Percentiles rank a stretch among this genome's conserved stretches.
Conservation (phyloP, 2,329 filamentous ascomycete genomes). For the Thelonectria rubi region DNA sequence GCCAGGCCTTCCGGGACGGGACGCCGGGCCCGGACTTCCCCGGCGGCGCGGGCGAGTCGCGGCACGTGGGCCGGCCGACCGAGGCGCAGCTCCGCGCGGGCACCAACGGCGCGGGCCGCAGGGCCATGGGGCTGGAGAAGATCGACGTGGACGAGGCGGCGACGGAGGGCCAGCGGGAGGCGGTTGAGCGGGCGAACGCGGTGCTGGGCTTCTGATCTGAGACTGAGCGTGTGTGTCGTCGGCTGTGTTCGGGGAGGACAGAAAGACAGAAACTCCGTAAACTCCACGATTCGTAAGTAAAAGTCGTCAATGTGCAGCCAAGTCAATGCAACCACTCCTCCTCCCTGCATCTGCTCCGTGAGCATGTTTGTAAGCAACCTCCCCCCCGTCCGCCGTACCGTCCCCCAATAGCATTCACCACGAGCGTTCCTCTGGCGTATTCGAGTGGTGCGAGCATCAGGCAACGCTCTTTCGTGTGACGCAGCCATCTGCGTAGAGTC, state of each 20-base stretch:
- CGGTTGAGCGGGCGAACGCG: slow-evolving; percentile 53
- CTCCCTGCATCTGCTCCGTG: neutral
- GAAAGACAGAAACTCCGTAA: too few species aligned
- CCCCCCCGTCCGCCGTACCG: neutral
- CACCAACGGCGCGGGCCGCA: slow-evolving; percentile 47
- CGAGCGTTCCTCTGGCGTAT: neutral
- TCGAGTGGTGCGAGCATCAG: slow-evolving; percentile 2
- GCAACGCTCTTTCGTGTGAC: neutral
- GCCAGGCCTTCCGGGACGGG: slow-evolving; percentile 74
- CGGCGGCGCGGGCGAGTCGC: slow-evolving; percentile 72
- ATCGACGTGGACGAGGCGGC: slow-evolving; percentile 43
- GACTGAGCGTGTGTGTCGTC: too few species aligned
- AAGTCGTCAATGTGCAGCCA: neutral
- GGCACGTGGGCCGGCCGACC: slow-evolving; percentile 59
- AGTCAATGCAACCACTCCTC: neutral
- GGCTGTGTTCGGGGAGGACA: neutral
- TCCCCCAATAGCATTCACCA: neutral
- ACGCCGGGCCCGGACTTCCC: slow-evolving; percentile 76
- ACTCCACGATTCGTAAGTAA: neutral
- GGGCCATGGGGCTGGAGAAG: slow-evolving; percentile 57
- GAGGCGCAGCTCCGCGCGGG: slow-evolving; percentile 49
- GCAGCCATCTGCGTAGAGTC: too few species aligned
- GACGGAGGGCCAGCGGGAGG: slow-evolving; percentile 48
- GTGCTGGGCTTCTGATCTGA: slow-evolving; percentile 53
- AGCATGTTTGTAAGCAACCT: slow-evolving; percentile 17